These are phyloP conservation scores for Crucihimalaya himalaica DNA, from an alignment of 345 rosid genomes.

Conservation along the genomic window DNA sequence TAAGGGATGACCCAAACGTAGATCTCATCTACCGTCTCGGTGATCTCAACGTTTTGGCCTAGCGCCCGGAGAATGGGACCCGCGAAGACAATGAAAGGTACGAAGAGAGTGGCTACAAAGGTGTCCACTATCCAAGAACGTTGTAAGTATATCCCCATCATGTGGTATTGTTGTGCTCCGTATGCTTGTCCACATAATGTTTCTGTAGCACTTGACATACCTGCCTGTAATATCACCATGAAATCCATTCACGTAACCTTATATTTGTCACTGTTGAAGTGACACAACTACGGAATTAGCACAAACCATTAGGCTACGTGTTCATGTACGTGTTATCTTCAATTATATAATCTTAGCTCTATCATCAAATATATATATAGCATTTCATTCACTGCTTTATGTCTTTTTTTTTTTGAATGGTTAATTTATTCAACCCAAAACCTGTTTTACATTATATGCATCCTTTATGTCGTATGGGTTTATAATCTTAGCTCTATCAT, in stretches of 20 bases:
- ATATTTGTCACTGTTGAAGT: not conserved
- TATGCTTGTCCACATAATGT: constrained; percentile 66
- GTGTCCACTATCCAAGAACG: constrained; percentile 56
- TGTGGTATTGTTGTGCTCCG: constrained; percentile 62
- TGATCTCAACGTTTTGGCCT: constrained; percentile 47
- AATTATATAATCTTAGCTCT: not conserved
- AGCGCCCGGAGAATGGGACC: constrained; percentile 47
- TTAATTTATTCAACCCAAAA: too few species aligned
- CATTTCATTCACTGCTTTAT: not conserved
- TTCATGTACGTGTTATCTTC: not conserved
- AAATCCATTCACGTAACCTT: not conserved
- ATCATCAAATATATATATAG: not conserved
- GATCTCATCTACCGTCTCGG: constrained; percentile 46
- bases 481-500: not conserved
- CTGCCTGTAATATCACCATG: constrained; percentile 42
- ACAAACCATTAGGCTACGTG: not conserved
- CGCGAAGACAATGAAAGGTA: constrained; percentile 47
- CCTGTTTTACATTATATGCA: too few species aligned
- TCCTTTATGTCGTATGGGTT: too few species aligned
- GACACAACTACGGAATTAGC: not conserved
- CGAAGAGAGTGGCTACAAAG: constrained; percentile 41
- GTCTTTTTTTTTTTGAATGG: too few species aligned
- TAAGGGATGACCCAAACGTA: constrained; percentile 59
- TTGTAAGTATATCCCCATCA: constrained; percentile 63
- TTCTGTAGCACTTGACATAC: constrained; percentile 66